These are phyloP conservation scores for Phytophthora boehmeriae DNA, from an alignment of 352 stramenopile species.

Conservation along the genomic window DNA sequence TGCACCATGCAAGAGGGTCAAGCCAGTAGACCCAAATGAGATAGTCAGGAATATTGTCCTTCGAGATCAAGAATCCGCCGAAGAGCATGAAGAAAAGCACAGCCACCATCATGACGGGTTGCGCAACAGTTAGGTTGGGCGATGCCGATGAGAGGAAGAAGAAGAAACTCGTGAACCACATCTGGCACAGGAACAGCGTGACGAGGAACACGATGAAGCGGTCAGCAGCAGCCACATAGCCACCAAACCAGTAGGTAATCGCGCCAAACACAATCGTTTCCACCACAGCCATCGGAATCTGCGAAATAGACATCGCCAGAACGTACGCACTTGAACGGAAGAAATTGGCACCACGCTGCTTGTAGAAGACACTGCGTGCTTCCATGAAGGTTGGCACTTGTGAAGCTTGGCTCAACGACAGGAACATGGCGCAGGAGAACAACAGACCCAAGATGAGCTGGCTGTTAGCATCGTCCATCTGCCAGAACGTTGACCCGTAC, in stretches of 20 bases:
- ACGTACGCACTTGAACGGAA: conserved; percentile 84
- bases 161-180: conserved; percentile 69
- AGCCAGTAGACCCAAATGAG: conserved; percentile 81
- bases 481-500: conserved; percentile 65
- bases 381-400: conserved; percentile 84
- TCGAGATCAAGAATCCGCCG: conserved; percentile 64
- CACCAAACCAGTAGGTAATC: conserved; percentile 89
- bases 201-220: conserved; percentile 55
- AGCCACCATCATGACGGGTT: conserved; percentile 54
- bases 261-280: conserved; percentile 85
- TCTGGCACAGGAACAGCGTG: conserved; percentile 60
- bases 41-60: conserved; percentile 56
- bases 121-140: conserved; percentile 53
- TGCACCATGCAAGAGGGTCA: conserved; percentile 68
- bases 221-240: conserved; percentile 44
- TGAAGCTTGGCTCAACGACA: conserved; percentile 75
- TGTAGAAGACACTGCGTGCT: conserved; percentile 82
- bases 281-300: conserved; percentile 55
- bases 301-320: conserved; percentile 50
- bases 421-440: conserved; percentile 85
- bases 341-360: conserved; percentile 88
- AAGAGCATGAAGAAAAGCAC: conserved; percentile 73
- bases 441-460: conserved; percentile 80
- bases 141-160: conserved; percentile 55
- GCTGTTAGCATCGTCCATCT: conserved; percentile 50